Base-by-base conservation (phyloP, 192 early-diverging fungal genomes). In the Geosiphon pyriformis region DNA sequence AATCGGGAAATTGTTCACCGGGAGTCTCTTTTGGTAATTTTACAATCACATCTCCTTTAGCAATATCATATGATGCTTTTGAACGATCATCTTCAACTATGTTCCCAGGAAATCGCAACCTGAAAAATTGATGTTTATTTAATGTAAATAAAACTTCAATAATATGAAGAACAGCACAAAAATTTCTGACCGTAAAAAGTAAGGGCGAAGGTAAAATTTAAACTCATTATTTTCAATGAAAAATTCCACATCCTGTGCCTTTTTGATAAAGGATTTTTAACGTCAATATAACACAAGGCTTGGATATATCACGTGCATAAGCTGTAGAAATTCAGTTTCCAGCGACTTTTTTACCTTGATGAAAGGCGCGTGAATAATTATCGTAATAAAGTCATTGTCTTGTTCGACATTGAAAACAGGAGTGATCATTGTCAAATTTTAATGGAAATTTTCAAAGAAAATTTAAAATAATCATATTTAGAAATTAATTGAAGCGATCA, bases 171-270 rank as follows among this genome's bases (percentile, higher is more conserved):
- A 18, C 17, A 57, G 12, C 25, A 18, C 56, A 3, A 57, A 50
- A 20, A 27, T 34, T 52, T 4, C 15, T 18, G n/a, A 89, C 85
- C 94, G 80, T 18, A 97, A 80, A 70, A 94, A 99, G 78, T 99
- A 99, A 1, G 95, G 96, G 35, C 83, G 81, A 50, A 91, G 79
- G 70, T 85, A 89, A 66, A 99, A 96, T 68, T 86, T 89, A 78
- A 99, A 91, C 59, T 93, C 89, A 54, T 71, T 79, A 8, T 80
- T 91, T 17, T 94, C 82, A 46, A 95, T 85, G 72, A 88, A 82
- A 59, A 95, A 80, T 70, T 99, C 94, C 10, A 99, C 83, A 4
- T 95, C 83, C 68, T 90, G 86, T 6, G 91, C 85, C 85, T 94
- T 74, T 25, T 33, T 29, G 48, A 22, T 17, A 35, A 32, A 57